phyloP scores from a whole-genome alignment of 1,139 yeast species.

The Pichiaceae sp. region DNA sequence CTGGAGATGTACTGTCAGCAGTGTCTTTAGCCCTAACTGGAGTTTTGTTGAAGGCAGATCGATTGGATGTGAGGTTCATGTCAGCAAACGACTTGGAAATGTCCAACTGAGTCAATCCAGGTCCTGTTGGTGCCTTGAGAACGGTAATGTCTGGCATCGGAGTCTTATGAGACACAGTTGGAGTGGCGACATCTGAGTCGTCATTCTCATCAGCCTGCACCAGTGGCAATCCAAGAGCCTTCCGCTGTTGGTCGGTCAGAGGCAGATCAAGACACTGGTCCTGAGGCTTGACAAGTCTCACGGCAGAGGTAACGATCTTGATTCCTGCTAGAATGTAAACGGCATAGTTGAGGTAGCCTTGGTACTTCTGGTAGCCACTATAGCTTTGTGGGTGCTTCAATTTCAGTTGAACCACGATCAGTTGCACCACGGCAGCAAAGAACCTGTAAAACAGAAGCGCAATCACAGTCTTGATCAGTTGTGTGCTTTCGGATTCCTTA shows the following conservation, averaged over 20 bases:
- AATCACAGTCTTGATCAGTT: constrained; percentile 14
- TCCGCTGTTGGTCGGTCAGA: constrained; percentile 22
- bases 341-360: constrained; percentile 7
- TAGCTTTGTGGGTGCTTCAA: constrained; percentile 2
- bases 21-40: not conserved
- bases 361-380: constrained; percentile 2
- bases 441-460: constrained; percentile 15
- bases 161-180: constrained; percentile 1
- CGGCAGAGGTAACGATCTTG: constrained; percentile 13
- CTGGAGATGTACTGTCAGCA: constrained; percentile 4
- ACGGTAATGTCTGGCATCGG: constrained; percentile 5
- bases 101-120: constrained; percentile 11
- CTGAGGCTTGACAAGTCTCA: constrained; percentile 21
- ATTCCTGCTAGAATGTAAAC: constrained; percentile 11
- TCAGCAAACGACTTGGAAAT: constrained; percentile 19
- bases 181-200: not conserved
- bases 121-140: not conserved
- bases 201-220: constrained; percentile 5
- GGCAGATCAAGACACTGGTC: constrained; percentile 26
- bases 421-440: constrained; percentile 11
- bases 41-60: constrained; percentile 1
- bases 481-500: constrained; percentile 20
- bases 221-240: constrained; percentile 21
- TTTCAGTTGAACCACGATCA: not conserved
- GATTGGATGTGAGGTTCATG: constrained; percentile 10